phyloP scores from a whole-genome alignment of 768 basidiomycete species.

The Guyanaporus albipodus region DNA sequence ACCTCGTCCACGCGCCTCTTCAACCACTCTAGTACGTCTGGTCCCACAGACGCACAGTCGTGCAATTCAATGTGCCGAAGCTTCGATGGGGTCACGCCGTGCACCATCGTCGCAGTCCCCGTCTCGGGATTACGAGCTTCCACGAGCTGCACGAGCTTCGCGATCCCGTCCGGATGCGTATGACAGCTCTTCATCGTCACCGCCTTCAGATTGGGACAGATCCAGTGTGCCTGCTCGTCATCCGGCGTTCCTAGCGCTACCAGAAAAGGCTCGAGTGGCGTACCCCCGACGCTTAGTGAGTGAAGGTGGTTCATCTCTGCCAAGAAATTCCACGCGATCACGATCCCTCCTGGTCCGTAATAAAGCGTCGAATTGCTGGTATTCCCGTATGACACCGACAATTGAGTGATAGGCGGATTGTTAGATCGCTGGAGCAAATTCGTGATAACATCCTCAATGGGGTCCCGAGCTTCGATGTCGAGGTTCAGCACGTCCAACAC shows the following conservation, averaged over 20 bases:
- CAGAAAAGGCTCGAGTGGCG: conserved; percentile 62
- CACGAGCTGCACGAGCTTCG: conserved; percentile 67
- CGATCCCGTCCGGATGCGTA: conserved; percentile 59
- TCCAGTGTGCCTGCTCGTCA: conserved; percentile 56
- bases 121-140: conserved; percentile 64
- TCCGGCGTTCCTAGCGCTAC: conserved; percentile 55
- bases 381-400: conserved; percentile 60
- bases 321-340: conserved; percentile 67
- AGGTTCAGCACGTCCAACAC: conserved; percentile 54
- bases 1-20: conserved; percentile 58
- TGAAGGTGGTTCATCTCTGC: conserved; percentile 54
- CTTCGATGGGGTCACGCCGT: conserved; percentile 49
- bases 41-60: conserved; percentile 62
- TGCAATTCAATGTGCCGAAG: conserved; percentile 58
- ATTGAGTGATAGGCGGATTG: conserved; percentile 51
- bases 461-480: conserved; percentile 72
- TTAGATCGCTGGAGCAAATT: conserved; percentile 57
- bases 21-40: conserved; percentile 70
- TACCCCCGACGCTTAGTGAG: conserved; percentile 60
- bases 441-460: conserved; percentile 67
- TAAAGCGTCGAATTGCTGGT: conserved; percentile 43
- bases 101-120: conserved; percentile 33
- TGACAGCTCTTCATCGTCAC: conserved; percentile 65
- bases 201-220: conserved; percentile 57
- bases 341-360: conserved; percentile 53